phyloP scores from a whole-genome alignment of 805 yeast species.

The Candida nemodendra region DNA sequence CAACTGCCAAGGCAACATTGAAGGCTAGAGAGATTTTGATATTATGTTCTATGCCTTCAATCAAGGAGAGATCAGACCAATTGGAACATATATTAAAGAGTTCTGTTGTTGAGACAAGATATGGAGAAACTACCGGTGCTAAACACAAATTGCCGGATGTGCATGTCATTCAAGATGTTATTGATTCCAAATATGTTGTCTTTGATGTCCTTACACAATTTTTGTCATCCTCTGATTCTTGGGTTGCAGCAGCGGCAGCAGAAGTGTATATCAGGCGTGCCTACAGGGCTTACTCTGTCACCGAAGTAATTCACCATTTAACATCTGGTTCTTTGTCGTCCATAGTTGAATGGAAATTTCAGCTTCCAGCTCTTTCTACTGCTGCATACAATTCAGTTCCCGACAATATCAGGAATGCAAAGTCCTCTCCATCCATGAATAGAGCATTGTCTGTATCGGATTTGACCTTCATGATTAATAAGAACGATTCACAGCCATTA shows the following conservation, averaged over 20 bases:
- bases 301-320: conserved; percentile 64
- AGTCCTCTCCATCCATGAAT: conserved; percentile 46
- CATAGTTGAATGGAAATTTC: conserved; percentile 83
- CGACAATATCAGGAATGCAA: conserved; percentile 42
- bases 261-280: conserved; percentile 97
- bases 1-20: conserved; percentile 89
- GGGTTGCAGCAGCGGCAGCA: conserved; percentile 93
- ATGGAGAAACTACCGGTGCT: conserved; percentile 75
- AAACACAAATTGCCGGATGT: conserved; percentile 80
- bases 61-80: conserved; percentile 94
- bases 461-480: conserved; percentile 77
- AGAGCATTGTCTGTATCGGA: conserved; percentile 94
- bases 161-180: conserved; percentile 81
- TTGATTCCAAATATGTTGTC: conserved; percentile 93
- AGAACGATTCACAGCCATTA: conserved; percentile 61
- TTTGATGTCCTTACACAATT: conserved; percentile 95
- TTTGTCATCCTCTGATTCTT: conserved; percentile 76
- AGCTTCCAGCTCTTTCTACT: conserved; percentile 67
- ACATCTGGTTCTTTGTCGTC: conserved; percentile 52
- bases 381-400: conserved; percentile 76
- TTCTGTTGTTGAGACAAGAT: conserved; percentile 83
- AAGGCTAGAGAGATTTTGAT: conserved; percentile 95
- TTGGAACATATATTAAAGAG: conserved; percentile 92
- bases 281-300: conserved; percentile 90
- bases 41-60: conserved; percentile 95